Percentiles rank a stretch among this genome's conserved stretches.
Evolutionary conservation across 208 protist genomes (phyloP).

Genomic region (Crithidia fasciculata): DNA sequence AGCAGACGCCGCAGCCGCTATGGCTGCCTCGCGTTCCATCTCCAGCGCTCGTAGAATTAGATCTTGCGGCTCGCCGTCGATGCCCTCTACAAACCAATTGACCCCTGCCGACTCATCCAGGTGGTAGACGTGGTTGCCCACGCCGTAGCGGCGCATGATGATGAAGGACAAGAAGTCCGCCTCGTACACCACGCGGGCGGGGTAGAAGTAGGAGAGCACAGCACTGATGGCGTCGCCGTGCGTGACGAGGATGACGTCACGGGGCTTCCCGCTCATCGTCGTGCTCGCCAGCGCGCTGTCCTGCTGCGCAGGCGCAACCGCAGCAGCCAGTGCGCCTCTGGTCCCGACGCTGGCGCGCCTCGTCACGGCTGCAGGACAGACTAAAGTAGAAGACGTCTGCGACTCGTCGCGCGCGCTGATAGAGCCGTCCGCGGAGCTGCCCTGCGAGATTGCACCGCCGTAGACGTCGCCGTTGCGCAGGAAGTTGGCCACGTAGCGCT

Average conservation of each 20-base stretch:
- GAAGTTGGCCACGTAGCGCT: constrained; percentile 44
- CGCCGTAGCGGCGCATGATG: constrained; percentile 48
- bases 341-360: neutral
- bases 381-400: neutral
- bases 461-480: constrained; percentile 36
- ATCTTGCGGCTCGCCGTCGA: constrained; percentile 42
- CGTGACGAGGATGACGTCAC: constrained; percentile 68
- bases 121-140: constrained; percentile 42
- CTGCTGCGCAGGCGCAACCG: neutral
- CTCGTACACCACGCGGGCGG: constrained; percentile 72
- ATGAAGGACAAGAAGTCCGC: constrained; percentile 80
- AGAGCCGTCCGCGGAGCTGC: neutral
- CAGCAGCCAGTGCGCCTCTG: neutral
- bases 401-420: neutral
- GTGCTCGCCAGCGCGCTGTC: neutral
- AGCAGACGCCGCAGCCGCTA: neutral
- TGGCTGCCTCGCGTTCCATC: constrained; percentile 12
- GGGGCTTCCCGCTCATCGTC: neutral
- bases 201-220: constrained; percentile 67
- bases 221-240: constrained; percentile 83
- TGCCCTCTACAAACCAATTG: constrained; percentile 61
- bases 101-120: constrained; percentile 56
- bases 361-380: constrained; percentile 6
- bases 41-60: constrained; percentile 20
- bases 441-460: constrained; percentile 12